Evolutionary conservation across 2,329 filamentous ascomycete species (phyloP), one percentile per base, ranked within the genome.

Genomic region (Clonostachys rhizophaga): DNA sequence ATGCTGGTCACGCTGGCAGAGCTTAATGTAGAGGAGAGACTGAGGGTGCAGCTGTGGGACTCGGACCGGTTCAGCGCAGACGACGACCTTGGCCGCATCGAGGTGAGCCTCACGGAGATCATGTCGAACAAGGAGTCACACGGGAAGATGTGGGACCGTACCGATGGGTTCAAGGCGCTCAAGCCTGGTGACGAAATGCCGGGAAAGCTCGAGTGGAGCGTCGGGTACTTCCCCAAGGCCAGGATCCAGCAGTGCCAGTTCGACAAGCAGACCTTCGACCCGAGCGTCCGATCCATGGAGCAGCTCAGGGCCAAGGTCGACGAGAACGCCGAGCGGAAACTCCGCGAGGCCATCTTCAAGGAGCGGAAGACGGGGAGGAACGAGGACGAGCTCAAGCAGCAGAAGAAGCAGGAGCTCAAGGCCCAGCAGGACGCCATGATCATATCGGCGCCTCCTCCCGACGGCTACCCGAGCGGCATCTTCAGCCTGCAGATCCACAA

Each of bases 11-110:
- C 84, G 0, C 75, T 82, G 0, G 81, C 88, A 52, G 86, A 90
- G 58, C 63, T 90, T 11, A 86, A 90, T 50, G 85, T 87, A 0
- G 78, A 84, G 18, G 86, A 89, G 63, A 81, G 78, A 34, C 61
- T 91, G 10, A 77, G 85, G 4, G 58, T 90, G 2, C 85, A 89
- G 57, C 69, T 90, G 0, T 91, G 86, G 86, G 87, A 91, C 55
- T 87, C 84, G 3, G 87, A 90, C 59, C 81, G 82, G 40, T 76
- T 80, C 45, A 85, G 81, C 3, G 86, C 86, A 2, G 86, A 90
- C 57, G 86, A 90, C 54, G 86, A 90, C 55, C 70, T 90, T 2
- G 86, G 87, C 14, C 77, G 86, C 14, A 86, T 89, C 13, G 86
- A 89, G 58, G 64, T 90, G 9, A 78, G 81, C 49, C 62, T 90